Conservation (phyloP, 805 yeast genomes). For the Candida tibetensis region DNA sequence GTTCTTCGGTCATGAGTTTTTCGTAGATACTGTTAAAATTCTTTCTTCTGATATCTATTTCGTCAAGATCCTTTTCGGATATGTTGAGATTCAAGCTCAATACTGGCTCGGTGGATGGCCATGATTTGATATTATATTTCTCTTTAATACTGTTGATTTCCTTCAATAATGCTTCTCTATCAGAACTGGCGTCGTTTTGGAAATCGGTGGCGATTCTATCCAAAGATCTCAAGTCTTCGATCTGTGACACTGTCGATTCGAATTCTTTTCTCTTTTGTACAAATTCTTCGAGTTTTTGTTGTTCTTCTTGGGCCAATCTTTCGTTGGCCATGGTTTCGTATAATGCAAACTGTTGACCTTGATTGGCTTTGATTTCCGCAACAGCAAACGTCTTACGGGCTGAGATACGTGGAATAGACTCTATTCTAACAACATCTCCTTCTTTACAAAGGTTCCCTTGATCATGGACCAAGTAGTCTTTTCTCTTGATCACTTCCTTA, state of each 20-base stretch:
- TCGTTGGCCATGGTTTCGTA: constrained; percentile 72
- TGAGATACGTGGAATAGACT: constrained; percentile 81
- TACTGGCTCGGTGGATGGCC: constrained; percentile 44
- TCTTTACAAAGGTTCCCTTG: constrained; percentile 88
- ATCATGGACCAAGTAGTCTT: constrained; percentile 89
- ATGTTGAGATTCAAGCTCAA: constrained; percentile 30
- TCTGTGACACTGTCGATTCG: constrained; percentile 26
- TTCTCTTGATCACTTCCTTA: constrained; percentile 73
- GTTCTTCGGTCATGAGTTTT: constrained; percentile 30
- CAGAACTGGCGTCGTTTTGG: constrained; percentile 20
- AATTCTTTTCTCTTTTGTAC: constrained; percentile 39
- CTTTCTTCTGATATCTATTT: constrained; percentile 27
- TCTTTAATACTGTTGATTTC: constrained; percentile 37
- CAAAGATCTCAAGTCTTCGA: constrained; percentile 37
- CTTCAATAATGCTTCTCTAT: constrained; percentile 18
- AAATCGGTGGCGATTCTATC: constrained; percentile 28
- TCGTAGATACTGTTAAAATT: constrained; percentile 29
- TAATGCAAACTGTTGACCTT: constrained; percentile 87
- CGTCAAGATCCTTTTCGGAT: constrained; percentile 24
- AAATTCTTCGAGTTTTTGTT: constrained; percentile 52
- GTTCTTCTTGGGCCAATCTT: constrained; percentile 67
- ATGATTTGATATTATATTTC: constrained; percentile 36
- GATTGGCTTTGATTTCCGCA: constrained; percentile 83
- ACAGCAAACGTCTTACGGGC: constrained; percentile 82
- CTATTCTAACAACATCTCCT: constrained; percentile 94